Percentiles rank a stretch among this genome's conserved stretches.
These are phyloP conservation scores for Hapsidospora chrysogenum DNA, from an alignment of 495 filamentous ascomycete species.

Conservation along the genomic window DNA sequence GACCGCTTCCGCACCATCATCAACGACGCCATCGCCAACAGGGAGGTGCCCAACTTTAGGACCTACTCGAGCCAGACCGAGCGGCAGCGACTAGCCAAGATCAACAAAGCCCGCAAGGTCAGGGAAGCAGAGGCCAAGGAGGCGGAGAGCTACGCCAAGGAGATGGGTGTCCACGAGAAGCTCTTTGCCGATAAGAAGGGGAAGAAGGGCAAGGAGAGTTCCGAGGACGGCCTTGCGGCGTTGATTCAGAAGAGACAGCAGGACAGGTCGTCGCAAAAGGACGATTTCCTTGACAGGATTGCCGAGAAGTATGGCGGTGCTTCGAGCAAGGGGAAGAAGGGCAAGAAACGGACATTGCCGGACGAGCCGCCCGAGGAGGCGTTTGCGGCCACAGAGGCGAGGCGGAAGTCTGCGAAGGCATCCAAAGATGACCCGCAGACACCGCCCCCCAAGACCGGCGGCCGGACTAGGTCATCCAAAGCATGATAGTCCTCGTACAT, in stretches of 20 bases:
- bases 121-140: constrained; percentile 43
- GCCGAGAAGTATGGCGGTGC: constrained; percentile 54
- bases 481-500: no score
- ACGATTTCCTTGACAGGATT: constrained; percentile 48
- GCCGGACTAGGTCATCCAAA: constrained; percentile 1
- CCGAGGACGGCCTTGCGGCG: constrained; percentile 22
- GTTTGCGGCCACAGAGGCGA: constrained; percentile 36
- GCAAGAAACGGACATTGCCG: constrained; percentile 32
- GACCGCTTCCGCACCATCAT: constrained; percentile 67
- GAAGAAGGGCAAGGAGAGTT: constrained; percentile 20
- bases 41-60: constrained; percentile 44
- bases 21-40: constrained; percentile 56
- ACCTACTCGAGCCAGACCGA: constrained; percentile 57
- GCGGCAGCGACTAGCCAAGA: constrained; percentile 42
- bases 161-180: constrained; percentile 49
- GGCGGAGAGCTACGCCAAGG: constrained; percentile 53
- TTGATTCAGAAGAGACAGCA: constrained; percentile 24
- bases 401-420: constrained; percentile 24
- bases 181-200: constrained; percentile 27
- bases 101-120: constrained; percentile 35
- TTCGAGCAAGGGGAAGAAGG: constrained; percentile 20
- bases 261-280: constrained; percentile 7
- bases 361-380: constrained; percentile 51
- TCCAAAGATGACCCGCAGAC: background rate
- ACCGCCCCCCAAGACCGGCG: background rate